Percentiles rank a stretch among this genome's conserved stretches.
phyloP scores from a whole-genome alignment of 371 early-diverging fungal species.

The Synchytrium microbalum region DNA sequence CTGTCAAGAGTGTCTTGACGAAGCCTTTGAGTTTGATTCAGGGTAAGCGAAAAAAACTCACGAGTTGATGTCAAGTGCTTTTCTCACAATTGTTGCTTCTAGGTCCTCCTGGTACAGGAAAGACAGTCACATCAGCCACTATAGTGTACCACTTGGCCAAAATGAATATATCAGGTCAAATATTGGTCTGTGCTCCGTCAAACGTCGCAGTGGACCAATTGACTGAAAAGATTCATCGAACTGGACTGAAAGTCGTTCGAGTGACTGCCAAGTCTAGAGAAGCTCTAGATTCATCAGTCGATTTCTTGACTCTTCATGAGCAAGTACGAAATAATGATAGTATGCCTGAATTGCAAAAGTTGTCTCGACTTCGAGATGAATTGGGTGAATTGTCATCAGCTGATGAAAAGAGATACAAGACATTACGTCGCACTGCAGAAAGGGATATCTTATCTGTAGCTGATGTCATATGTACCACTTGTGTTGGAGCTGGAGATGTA shows the following conservation, averaged over 20 bases:
- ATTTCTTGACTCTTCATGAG: constrained; percentile 87
- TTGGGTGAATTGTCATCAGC: constrained; percentile 75
- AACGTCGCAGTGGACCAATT: constrained; percentile 99
- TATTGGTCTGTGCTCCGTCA: constrained; percentile 96
- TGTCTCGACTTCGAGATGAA: constrained; percentile 77
- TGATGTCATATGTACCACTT: constrained; percentile 97
- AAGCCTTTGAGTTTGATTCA: constrained; percentile 94
- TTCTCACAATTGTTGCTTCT: neutral
- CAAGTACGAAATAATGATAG: constrained; percentile 91
- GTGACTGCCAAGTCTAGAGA: constrained; percentile 92
- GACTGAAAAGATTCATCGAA: constrained; percentile 91
- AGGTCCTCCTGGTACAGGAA: constrained; percentile 94
- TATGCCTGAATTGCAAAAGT: constrained; percentile 83
- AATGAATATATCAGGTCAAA: constrained; percentile 78
- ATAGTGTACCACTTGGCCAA: constrained; percentile 95
- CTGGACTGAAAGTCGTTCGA: constrained; percentile 92
- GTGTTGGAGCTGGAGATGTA: constrained; percentile 96
- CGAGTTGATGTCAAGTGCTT: constrained; percentile 13
- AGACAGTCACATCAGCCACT: constrained; percentile 95
- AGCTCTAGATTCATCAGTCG: constrained; percentile 84
- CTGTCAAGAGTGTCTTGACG: constrained; percentile 84
- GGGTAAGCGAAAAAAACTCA: constrained; percentile 33
- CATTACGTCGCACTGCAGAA: constrained; percentile 73
- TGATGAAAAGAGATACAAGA: constrained; percentile 79
- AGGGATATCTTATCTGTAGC: constrained; percentile 84